Base-by-base conservation (phyloP, 1,139 yeast genomes). In the Sugiyamaella xylanicola region DNA sequence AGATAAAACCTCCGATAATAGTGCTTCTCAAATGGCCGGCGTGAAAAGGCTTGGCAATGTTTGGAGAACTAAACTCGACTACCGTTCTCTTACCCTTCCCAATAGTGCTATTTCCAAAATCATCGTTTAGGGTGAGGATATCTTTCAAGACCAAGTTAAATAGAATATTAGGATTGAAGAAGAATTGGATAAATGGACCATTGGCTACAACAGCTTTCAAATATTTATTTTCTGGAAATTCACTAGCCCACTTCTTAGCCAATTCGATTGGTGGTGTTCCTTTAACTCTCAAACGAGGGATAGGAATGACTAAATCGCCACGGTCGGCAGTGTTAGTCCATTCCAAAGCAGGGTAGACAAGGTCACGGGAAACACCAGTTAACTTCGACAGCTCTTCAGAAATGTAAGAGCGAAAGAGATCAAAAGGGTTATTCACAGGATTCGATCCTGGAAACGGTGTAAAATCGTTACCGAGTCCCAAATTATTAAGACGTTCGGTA, bases 1-100 rank as follows among this genome's bases (percentile, higher is more conserved):
- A 76, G 57, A 95, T 74, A 76, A 91, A 93, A n/a, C 99, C 98
- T 66, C 99, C 99, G 71, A 93, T 93, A 70, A 93, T 93, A 40
- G 99, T 93, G 43, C 97, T 89, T 77, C 99, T 86, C 74, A 93
- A 84, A 74, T 93, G 99, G 57, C 99, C 99, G 58, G 99, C 99
- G 70, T 93, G 99, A 87, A 93, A 93, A 13, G 99, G 99, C 75
- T 93, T 93, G 63, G 99, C 99, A 69, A 93, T 93, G 72, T 93
- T 93, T 63, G 99, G 99, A 48, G 98, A 92, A 3, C 97, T 90
- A 69, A 95, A 93, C 73, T 93, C 99, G 64, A 95, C 81, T 52
- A 91, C 69, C 21, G 86, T 78, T 65, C 79, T 87, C 74, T 93
- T 86, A 63, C 85, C 86, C 44, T 76, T 75, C 51, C 96, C 97